Base-by-base conservation (phyloP, 2,329 filamentous ascomycete species). In the Exophiala viscosa region DNA sequence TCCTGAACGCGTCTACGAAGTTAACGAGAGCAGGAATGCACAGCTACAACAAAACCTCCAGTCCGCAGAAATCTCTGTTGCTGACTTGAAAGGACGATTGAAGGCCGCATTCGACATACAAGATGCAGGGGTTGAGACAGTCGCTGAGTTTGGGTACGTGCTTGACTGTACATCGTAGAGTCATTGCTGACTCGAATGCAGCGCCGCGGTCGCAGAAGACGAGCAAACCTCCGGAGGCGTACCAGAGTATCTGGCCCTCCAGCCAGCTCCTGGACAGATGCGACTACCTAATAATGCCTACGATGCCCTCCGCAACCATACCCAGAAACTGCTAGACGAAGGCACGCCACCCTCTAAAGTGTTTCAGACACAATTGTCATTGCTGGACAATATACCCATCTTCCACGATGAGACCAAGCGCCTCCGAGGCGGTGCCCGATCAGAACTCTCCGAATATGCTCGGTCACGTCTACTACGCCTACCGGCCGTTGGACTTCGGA, bases 21-120 rank as follows among this genome's bases (percentile, higher is more conserved):
- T 46, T 48, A 40, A 60, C 13, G 36, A 9, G 39, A n/a, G 35
- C 59, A 84, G 82, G 65, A 87, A 90, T 69, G 89, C 87, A 7
- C 81, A 87, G 57, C 73, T 95, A 11, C 84, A 86, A 64, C 86
- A 92, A 67, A 90, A 91, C 66, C 77, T 95, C 8, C 76, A 83
- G 34, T 73, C 82, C 1, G 86, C 45, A 33, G 45, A 58, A 18
- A 84, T 7, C 77, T 81, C 7, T 70, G 75, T 81, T 64, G 79
- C 86, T 13, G 84, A 88, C 7, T 90, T 93, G 52, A 67, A 83
- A 43, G 75, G 73, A 39, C 76, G 82, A 18, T 58, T 89, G 3
- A 66, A 69, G 11, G 69, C 69, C 50, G 74, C 74, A 40, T 61
- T 80, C 51, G 66, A 66, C 4, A 61, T 66, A 6, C 51, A 51